Base-by-base conservation (phyloP, 2,329 filamentous ascomycete genomes). In the Pseudogymnoascus sp. region DNA sequence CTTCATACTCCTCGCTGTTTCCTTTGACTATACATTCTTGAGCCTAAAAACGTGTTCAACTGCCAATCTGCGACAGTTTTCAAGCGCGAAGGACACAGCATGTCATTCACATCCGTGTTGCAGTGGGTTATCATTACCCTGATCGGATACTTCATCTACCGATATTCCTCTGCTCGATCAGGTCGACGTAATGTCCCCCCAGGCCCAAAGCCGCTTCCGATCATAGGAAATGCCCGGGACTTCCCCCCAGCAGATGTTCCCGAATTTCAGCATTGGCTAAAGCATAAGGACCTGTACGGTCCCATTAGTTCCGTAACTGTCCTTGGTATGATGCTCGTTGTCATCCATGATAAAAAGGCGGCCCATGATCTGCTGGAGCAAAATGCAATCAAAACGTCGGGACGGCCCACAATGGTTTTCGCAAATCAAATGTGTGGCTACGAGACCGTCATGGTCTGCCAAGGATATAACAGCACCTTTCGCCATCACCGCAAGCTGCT, bases 221-320 rank as follows among this genome's bases (percentile, higher is more conserved):
- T 84, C 0, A 31, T 84, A 3, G 82, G 82, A 3, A 84, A 84
- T 66, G 65, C 83, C 14, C 65, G 67, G 1, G 80, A 84, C 65
- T 70, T 84, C 10, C 81, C 81, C 0, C 69, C 74, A 0, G 63
- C 71, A 7, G 74, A 72, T 0, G 66, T 66, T 40, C 73, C 72
- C 7, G 78, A 79, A 61, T 77, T 72, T 68, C 65, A 74, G 19
- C 77, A 80, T 61, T 80, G 78, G 78, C 62, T 76, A 1, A 71
- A 79, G 50, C 74, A 78, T 64, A 79, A 78, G 66, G 73, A 77
- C 11, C 61, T 71, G 3, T 77, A 78, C 64, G 75, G 76, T 70
- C 72, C 73, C 0, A 73, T 78, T 24, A 77, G 74, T 64, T 77
- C 75, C 1, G 65, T 78, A 8, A 72, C 71, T 0, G 71, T 75